Evolutionary conservation across 768 basidiomycete genomes (phyloP).

Genomic region (Kwoniella dejecticola): DNA sequence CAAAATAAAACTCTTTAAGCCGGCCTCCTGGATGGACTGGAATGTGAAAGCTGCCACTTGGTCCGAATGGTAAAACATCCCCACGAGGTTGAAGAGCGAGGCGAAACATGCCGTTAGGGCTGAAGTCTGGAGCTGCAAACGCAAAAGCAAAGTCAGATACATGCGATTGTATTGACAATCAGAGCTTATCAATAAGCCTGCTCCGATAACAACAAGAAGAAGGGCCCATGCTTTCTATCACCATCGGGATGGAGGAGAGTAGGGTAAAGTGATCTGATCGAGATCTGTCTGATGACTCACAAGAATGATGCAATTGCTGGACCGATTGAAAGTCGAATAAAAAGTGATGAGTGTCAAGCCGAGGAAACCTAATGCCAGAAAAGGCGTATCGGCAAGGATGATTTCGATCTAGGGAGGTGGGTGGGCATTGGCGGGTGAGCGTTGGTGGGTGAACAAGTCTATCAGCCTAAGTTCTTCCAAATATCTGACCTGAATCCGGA

Average conservation of each 20-base stretch:
- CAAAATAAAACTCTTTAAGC: not conserved
- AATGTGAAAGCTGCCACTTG: not conserved
- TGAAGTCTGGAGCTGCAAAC: not conserved
- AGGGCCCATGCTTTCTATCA: no score
- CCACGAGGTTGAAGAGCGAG: not conserved
- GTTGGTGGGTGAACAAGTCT: no score
- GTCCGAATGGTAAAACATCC: not conserved
- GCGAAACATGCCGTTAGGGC: conserved; percentile 2
- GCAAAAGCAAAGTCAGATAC: no score
- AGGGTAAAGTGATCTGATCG: not conserved
- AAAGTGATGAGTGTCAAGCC: conserved; percentile 2
- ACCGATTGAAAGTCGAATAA: conserved; percentile 5
- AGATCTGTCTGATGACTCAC: not conserved
- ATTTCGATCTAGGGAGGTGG: not conserved
- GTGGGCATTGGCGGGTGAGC: no score
- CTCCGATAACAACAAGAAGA: no score
- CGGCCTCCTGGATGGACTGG: not conserved
- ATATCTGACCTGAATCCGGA: no score
- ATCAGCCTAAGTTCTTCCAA: no score
- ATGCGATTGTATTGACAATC: no score
- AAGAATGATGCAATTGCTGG: not conserved
- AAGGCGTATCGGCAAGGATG: not conserved
- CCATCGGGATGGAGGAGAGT: no score
- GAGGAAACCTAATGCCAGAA: conserved; percentile 1
- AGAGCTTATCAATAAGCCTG: no score